Evolutionary conservation across 2,329 filamentous ascomycete species (phyloP).

Genomic region (Diaporthe citrichinensis): DNA sequence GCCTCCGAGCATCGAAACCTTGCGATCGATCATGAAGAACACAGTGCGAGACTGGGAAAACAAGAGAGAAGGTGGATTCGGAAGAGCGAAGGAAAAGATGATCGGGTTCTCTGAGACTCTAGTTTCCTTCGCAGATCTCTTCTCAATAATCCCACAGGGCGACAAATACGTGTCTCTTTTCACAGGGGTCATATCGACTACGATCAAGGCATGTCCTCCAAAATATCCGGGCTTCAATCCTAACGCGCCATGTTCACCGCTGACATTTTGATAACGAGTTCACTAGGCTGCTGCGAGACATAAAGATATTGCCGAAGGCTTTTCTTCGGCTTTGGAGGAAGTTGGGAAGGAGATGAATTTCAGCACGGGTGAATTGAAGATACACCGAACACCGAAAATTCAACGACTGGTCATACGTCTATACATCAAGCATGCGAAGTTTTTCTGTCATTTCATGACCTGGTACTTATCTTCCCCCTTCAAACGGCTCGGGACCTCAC

Average conservation of each 20-base stretch:
- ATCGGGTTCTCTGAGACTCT: no score
- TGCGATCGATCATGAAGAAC: no score
- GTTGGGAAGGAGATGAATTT: neutral
- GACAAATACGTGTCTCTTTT: no score
- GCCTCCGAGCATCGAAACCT: no score
- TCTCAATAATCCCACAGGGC: no score
- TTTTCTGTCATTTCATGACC: neutral
- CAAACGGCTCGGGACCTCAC: neutral
- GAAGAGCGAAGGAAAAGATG: no score
- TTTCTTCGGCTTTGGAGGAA: neutral
- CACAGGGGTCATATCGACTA: neutral
- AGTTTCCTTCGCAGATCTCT: no score
- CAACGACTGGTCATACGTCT: neutral
- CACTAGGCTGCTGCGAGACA: neutral
- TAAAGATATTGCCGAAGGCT: neutral
- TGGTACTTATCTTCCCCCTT: slow-evolving; percentile 1
- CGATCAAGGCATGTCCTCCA: neutral
- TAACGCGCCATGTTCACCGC: no score
- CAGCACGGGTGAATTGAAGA: neutral
- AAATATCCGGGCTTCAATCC: no score
- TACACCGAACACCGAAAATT: neutral
- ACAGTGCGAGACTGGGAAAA: no score
- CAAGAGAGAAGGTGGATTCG: no score
- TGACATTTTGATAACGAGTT: neutral
- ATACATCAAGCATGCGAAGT: neutral